Conservation (phyloP, 169 alveolate genomes). For the Theileria equi region DNA sequence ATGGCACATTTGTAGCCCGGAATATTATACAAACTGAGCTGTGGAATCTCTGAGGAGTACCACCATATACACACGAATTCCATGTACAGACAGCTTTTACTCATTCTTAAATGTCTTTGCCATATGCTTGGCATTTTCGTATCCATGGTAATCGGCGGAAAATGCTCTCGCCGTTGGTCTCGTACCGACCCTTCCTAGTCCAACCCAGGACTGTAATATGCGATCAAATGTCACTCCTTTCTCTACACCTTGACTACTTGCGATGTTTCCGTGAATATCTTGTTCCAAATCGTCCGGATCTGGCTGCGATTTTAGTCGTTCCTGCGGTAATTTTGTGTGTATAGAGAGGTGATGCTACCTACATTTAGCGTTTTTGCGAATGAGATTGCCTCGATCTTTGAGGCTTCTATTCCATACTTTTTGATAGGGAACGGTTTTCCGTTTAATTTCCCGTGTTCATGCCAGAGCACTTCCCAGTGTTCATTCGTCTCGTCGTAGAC, state of each 20-base stretch:
- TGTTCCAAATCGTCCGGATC: not conserved
- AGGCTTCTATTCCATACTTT: slow-evolving; percentile 71
- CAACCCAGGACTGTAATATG: slow-evolving; percentile 66
- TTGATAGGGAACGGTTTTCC: slow-evolving; percentile 78
- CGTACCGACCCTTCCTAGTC: slow-evolving; percentile 29
- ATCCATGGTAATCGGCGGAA: slow-evolving; percentile 66
- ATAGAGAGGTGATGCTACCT: not conserved
- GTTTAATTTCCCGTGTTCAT: slow-evolving; percentile 67
- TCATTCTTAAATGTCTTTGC: slow-evolving; percentile 17
- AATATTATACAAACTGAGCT: not conserved
- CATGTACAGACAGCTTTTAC: not conserved
- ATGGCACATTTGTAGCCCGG: not conserved
- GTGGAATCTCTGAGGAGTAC: not conserved
- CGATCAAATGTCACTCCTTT: slow-evolving; percentile 37
- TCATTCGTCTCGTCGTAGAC: slow-evolving; percentile 70
- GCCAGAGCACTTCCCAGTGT: slow-evolving; percentile 82
- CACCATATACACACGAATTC: not conserved
- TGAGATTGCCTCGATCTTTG: slow-evolving; percentile 65
- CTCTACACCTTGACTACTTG: not conserved
- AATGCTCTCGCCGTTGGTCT: slow-evolving; percentile 57
- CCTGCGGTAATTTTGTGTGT: not conserved
- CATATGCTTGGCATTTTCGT: slow-evolving; percentile 22
- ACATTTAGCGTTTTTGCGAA: slow-evolving; percentile 68
- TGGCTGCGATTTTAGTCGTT: not conserved
- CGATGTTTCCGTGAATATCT: not conserved